A percentile compares a stretch with the other conserved stretches of the same genome.
Conservation (phyloP, 805 yeast genomes). For the Spathaspora arborariae region DNA sequence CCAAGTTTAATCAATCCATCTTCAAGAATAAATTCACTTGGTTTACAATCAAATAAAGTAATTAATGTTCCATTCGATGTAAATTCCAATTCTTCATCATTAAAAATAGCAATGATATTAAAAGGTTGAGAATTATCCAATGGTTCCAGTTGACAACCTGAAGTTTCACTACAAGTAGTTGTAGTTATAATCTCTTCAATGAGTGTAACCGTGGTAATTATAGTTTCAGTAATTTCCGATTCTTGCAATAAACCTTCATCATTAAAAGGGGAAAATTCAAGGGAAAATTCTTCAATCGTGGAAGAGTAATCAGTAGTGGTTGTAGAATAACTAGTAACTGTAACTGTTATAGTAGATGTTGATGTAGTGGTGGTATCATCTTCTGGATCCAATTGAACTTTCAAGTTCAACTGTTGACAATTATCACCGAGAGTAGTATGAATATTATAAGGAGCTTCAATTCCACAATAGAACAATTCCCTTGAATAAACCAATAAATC, state of each 20-base stretch:
- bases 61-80: background rate
- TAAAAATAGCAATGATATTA: background rate
- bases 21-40: background rate
- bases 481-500: background rate
- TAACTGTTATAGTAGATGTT: background rate
- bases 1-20: background rate
- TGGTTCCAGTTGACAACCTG: background rate
- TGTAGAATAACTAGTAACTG: background rate
- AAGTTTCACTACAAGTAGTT: background rate
- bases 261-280: background rate
- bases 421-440: background rate
- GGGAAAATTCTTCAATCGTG: background rate
- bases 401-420: background rate
- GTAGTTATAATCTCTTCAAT: background rate
- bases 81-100: background rate
- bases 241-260: too few relatives aligned
- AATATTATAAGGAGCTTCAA: background rate
- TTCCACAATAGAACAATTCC: background rate
- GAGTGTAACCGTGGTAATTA: background rate
- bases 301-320: background rate
- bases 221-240: background rate
- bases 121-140: background rate
- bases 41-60: background rate
- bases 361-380: background rate
- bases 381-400: background rate